Evolutionary conservation across 352 stramenopile species (phyloP).

Genomic region (Phytophthora tubulina): DNA sequence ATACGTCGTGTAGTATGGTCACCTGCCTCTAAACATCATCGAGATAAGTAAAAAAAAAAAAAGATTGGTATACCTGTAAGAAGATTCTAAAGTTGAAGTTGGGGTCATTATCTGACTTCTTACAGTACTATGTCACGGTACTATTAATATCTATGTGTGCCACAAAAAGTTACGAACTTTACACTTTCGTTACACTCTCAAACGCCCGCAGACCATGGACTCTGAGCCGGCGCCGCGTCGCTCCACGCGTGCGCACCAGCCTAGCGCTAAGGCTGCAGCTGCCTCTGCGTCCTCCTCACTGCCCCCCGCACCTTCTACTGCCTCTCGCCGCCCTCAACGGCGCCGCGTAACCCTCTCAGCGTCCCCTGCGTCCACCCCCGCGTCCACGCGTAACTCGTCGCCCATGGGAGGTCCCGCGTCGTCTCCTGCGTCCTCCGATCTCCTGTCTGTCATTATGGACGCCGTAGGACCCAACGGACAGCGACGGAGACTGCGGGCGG

Average conservation of each 20-base stretch:
- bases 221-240: conserved; percentile 30
- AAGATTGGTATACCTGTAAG: not conserved
- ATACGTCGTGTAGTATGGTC: not conserved
- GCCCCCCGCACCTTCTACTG: not conserved
- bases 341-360: conserved; percentile 24
- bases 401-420: conserved; percentile 2
- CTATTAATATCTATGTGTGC: not conserved
- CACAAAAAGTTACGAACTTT: not conserved
- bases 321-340: conserved; percentile 36
- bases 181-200: not conserved
- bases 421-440: conserved; percentile 11
- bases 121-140: not conserved
- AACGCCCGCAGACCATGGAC: conserved; percentile 1
- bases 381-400: conserved; percentile 17
- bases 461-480: conserved; percentile 16
- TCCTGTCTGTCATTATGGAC: conserved; percentile 1
- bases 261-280: conserved; percentile 25
- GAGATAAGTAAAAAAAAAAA: no score
- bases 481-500: conserved; percentile 26
- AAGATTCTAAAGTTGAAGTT: not conserved
- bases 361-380: conserved; percentile 14
- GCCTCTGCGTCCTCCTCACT: conserved; percentile 3
- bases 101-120: no score
- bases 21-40: no score
- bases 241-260: conserved; percentile 50